phyloP scores from a whole-genome alignment of 768 basidiomycete species.

The Clathrus columnatus region DNA sequence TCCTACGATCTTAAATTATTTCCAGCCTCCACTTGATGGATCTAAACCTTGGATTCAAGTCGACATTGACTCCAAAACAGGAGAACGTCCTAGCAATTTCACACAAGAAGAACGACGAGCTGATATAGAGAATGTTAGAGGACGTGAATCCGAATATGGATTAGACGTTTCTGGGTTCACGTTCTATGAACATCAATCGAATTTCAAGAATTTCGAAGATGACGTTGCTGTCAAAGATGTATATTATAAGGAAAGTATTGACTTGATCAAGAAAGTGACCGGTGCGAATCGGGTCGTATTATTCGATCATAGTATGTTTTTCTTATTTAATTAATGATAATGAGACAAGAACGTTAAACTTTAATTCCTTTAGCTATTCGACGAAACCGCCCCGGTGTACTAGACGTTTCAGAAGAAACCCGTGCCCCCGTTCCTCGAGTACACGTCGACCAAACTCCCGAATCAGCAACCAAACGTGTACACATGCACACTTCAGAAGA shows the following conservation, averaged over 20 bases:
- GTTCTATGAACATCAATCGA: constrained; percentile 22
- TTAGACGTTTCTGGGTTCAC: constrained; percentile 38
- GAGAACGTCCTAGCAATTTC: constrained; percentile 31
- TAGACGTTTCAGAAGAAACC: constrained; percentile 28
- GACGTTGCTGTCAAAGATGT: constrained; percentile 27
- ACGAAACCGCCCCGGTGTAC: constrained; percentile 29
- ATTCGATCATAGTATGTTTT: constrained; percentile 33
- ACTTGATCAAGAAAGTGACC: constrained; percentile 31
- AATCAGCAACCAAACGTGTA: constrained; percentile 33
- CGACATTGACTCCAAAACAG: constrained; percentile 27
- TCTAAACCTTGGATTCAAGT: constrained; percentile 30
- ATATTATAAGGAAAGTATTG: constrained; percentile 33
- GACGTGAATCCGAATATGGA: constrained; percentile 23
- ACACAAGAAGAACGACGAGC: constrained; percentile 10
- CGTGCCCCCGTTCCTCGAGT: constrained; percentile 43
- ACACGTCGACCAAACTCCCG: too few relatives aligned
- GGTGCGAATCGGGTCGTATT: constrained; percentile 31
- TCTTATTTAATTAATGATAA: background rate
- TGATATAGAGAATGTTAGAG: constrained; percentile 26
- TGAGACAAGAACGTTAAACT: too few relatives aligned
- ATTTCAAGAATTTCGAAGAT: constrained; percentile 21
- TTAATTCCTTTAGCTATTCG: constrained; percentile 31
- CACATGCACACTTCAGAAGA: constrained; percentile 32
- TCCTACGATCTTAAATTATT: constrained; percentile 23
- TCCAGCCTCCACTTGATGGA: constrained; percentile 30